phyloP scores from a whole-genome alignment of 1,284 basidiomycete genomes.

The Kwoniella shivajii region DNA sequence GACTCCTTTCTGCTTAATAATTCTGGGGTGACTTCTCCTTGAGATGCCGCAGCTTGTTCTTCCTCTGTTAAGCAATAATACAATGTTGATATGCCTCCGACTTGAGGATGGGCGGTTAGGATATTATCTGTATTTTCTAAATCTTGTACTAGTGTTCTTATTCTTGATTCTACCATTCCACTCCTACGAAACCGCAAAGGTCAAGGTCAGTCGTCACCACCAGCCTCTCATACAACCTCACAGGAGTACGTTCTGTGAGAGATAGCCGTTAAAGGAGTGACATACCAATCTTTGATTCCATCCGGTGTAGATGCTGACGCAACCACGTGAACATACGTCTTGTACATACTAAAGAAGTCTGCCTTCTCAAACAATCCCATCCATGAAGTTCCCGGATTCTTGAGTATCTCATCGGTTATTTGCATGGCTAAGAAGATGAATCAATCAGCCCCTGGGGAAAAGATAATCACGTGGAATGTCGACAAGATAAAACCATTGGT shows the following conservation, averaged over 20 bases:
- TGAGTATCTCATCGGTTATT: slow-evolving; percentile 88
- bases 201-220: too few species aligned
- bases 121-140: slow-evolving; percentile 93
- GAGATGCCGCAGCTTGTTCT: slow-evolving; percentile 85
- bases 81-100: slow-evolving; percentile 89
- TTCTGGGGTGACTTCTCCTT: slow-evolving; percentile 76
- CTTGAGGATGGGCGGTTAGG: slow-evolving; percentile 89
- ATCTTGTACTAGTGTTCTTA: slow-evolving; percentile 96
- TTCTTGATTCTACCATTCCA: slow-evolving; percentile 94
- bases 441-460: neutral
- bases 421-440: slow-evolving; percentile 66
- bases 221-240: too few species aligned
- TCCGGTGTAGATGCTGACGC: slow-evolving; percentile 83
- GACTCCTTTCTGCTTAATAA: slow-evolving; percentile 74
- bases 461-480: too few species aligned
- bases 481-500: neutral
- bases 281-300: slow-evolving; percentile 90
- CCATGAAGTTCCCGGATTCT: slow-evolving; percentile 70
- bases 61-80: slow-evolving; percentile 81
- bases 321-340: slow-evolving; percentile 97
- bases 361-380: slow-evolving; percentile 88
- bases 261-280: slow-evolving; percentile 15
- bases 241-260: too few species aligned
- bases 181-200: too few species aligned
- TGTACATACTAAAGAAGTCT: slow-evolving; percentile 96